Base-by-base conservation (phyloP, 129 eudicot species). In the Lactuca sativa region DNA sequence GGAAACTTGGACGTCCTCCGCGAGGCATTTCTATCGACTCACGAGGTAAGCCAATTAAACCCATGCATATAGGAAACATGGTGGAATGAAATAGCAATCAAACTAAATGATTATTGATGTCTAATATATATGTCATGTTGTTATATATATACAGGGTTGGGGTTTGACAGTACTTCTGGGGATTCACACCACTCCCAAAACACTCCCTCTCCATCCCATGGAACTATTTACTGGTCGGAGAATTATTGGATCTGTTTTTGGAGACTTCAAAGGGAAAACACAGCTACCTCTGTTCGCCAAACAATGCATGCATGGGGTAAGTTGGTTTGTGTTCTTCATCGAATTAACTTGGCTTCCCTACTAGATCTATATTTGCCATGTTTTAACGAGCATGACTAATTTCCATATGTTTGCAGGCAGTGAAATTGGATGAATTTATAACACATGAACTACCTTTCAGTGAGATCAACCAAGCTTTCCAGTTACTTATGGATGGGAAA, bases 141-240 rank as follows among this genome's bases (percentile, higher is more conserved):
- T 4, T 33, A 71, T 18, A 18, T 18, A 18, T 18, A 18, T 18
- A 18, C 80, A 88, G 90, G 95, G 95, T 11, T 88, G 95, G 95
- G 95, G 95, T 3, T 69, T 88, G 59, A 88, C 95, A 4, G 85
- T 88, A 10, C 43, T 88, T 51, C 40, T 80, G 32, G 95, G 95
- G 18, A 73, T 88, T 60, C 95, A 88, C 54, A 80, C 84, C 9
- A 71, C 81, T 7, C 90, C 90, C 0, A 85, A 77, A 59, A 53
- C 84, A 73, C 88, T 88, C 16, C 95, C 95, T 17, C 58, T 88
- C 5, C 95, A 88, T 70, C 95, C 95, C 21, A 88, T 88, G 90
- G 95, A 88, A 79, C 56, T 88, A 61, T 88, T 88, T 38, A 86
- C 82, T 9, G 95, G 95, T 7, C 74, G 95, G 64, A 78, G 83